Percentiles rank a stretch among this genome's conserved stretches.
phyloP scores from a whole-genome alignment of 768 basidiomycete genomes.

The Auricularia auricula-judae region DNA sequence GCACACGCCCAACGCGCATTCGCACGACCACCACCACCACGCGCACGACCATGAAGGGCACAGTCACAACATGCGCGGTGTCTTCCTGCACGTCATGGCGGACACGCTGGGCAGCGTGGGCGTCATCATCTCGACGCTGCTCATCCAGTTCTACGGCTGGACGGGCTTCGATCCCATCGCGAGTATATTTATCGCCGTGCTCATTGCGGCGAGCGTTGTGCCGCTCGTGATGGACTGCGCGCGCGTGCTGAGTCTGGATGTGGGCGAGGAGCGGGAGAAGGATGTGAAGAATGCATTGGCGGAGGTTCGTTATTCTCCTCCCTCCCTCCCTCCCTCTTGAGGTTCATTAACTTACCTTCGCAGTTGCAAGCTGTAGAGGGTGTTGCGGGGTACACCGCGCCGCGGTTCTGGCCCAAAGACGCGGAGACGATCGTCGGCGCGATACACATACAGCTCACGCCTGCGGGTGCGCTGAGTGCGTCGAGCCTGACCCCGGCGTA shows the following conservation, averaged over 20 bases:
- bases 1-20: conserved; percentile 28
- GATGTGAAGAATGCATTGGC: conserved; percentile 51
- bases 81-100: conserved; percentile 25
- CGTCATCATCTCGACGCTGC: conserved; percentile 90
- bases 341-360: conserved; percentile 2
- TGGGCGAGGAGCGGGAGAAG: conserved; percentile 33
- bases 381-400: conserved; percentile 63
- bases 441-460: conserved; percentile 73
- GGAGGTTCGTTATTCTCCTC: conserved; percentile 25
- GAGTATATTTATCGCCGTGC: conserved; percentile 85
- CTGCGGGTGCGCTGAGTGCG: conserved; percentile 14
- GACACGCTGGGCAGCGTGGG: conserved; percentile 96
- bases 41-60: conserved; percentile 49
- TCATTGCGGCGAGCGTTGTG: conserved; percentile 92
- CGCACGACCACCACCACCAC: conserved; percentile 46
- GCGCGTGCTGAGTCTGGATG: conserved; percentile 74
- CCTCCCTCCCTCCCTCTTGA: background rate
- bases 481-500: conserved; percentile 29
- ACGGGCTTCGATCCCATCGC: conserved; percentile 98
- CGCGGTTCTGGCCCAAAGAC: conserved; percentile 96
- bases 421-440: conserved; percentile 76
- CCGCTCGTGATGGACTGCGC: conserved; percentile 94
- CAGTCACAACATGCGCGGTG: conserved; percentile 95
- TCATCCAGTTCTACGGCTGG: conserved; percentile 96
- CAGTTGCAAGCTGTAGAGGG: conserved; percentile 72